These are phyloP conservation scores for Deakozyma indianensis DNA, from an alignment of 805 yeast species.

Conservation along the genomic window DNA sequence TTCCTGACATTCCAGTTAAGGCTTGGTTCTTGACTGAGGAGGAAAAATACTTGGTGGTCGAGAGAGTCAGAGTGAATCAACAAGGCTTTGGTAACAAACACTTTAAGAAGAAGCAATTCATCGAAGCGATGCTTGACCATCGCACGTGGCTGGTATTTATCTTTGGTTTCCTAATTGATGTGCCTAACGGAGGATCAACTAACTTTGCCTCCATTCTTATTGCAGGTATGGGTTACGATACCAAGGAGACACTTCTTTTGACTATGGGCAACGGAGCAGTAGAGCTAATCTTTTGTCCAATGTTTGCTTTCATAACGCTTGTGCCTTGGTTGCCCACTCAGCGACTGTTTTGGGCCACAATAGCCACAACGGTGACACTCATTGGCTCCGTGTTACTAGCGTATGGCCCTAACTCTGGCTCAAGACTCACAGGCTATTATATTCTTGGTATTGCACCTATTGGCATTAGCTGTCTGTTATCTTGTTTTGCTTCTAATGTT, in stretches of 20 bases:
- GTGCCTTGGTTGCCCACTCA: slow-evolving; percentile 4
- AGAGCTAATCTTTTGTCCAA: slow-evolving; percentile 10
- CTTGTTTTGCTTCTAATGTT: slow-evolving; percentile 25
- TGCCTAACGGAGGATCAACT: slow-evolving; percentile 42
- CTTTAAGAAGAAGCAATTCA: slow-evolving; percentile 39
- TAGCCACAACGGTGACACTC: slow-evolving; percentile 33
- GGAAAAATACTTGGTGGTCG: slow-evolving; percentile 34
- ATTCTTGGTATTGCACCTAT: slow-evolving; percentile 13
- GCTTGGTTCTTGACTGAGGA: slow-evolving; percentile 33
- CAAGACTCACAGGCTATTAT: slow-evolving; percentile 27
- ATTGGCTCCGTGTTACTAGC: slow-evolving; percentile 30
- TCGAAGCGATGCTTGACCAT: slow-evolving; percentile 34
- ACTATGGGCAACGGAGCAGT: slow-evolving; percentile 33
- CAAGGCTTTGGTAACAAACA: slow-evolving; percentile 43
- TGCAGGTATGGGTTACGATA: slow-evolving; percentile 1
- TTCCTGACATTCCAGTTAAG: slow-evolving; percentile 40
- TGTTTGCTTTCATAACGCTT: slow-evolving; percentile 8
- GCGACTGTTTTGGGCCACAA: slow-evolving; percentile 26
- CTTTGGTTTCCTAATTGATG: slow-evolving; percentile 24
- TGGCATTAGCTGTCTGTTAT: slow-evolving; percentile 19
- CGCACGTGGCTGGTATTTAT: slow-evolving; percentile 35
- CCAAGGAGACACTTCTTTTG: slow-evolving; percentile 24
- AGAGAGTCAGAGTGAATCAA: slow-evolving; percentile 37
- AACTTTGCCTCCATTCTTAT: slow-evolving; percentile 32
- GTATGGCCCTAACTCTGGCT: slow-evolving; percentile 23